Evolutionary conservation across 495 filamentous ascomycete genomes (phyloP).

Genomic region (Glonium stellatum): DNA sequence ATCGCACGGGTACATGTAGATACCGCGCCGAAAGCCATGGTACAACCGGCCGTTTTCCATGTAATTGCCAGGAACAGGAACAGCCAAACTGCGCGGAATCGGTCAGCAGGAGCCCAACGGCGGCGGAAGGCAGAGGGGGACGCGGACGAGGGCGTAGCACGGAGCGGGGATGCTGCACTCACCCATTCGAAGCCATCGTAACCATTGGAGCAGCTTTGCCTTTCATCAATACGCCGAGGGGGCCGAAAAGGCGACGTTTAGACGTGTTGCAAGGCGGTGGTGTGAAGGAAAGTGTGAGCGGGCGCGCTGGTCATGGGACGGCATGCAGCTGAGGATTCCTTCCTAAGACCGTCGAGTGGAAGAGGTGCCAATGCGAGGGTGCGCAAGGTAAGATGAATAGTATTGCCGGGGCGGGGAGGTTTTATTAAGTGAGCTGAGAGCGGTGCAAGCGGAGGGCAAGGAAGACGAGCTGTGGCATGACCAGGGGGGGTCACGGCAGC

Average conservation of each 20-base stretch:
- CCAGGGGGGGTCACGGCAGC: conserved; percentile 1
- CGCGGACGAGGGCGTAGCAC: conserved; percentile 15
- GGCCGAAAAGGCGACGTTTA: conserved; percentile 7
- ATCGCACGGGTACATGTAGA: conserved; percentile 58
- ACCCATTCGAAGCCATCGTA: conserved; percentile 35
- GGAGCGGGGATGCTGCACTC: conserved; percentile 27
- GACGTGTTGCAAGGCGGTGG: neutral
- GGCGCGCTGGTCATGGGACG: conserved; percentile 20
- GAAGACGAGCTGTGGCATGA: neutral
- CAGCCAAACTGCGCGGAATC: conserved; percentile 19
- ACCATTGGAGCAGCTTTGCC: conserved; percentile 30
- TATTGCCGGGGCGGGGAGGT: conserved; percentile 7
- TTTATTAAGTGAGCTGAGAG: conserved; percentile 1
- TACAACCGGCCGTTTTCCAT: conserved; percentile 52
- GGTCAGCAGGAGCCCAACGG: neutral
- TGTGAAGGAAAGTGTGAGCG: neutral
- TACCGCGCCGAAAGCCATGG: conserved; percentile 49
- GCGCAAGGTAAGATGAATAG: conserved; percentile 1
- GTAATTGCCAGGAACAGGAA: conserved; percentile 36
- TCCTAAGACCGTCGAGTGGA: conserved; percentile 8
- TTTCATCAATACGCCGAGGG: conserved; percentile 11
- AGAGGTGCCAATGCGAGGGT: conserved; percentile 4
- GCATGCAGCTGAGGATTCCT: neutral
- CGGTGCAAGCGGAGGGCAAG: neutral
- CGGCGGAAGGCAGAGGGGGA: neutral